phyloP scores from a whole-genome alignment of 139 green algal species.

The Chlamydomonas schloesseri region DNA sequence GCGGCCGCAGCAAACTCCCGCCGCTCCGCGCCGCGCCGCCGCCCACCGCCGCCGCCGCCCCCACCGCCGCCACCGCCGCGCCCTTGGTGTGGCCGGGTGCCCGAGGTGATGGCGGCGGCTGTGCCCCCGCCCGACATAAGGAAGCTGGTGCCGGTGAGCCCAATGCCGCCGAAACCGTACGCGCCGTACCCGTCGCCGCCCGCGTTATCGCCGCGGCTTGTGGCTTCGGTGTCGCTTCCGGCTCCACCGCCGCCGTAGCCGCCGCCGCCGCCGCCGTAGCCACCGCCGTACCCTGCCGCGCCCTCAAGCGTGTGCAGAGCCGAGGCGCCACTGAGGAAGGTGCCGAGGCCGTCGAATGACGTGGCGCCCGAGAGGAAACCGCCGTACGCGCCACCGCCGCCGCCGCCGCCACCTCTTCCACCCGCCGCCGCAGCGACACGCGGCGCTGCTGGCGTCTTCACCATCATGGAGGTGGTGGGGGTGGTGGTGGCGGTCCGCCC shows the following conservation, averaged over 20 bases:
- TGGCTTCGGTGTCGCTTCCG: neutral
- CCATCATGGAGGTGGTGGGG: no score
- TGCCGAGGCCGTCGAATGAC: conserved; percentile 14
- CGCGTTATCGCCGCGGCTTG: neutral
- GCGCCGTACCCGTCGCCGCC: no score
- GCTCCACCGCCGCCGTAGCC: no score
- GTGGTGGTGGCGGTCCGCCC: no score
- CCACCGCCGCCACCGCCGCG: neutral
- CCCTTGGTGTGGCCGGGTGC: no score
- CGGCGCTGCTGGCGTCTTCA: no score
- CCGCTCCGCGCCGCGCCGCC: neutral
- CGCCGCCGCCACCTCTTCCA: no score
- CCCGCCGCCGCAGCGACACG: neutral
- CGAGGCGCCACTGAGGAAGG: neutral
- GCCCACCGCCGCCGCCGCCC: neutral
- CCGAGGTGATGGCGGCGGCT: no score
- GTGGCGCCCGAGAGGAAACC: neutral
- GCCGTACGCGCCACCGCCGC: neutral
- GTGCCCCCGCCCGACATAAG: neutral
- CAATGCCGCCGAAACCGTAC: no score
- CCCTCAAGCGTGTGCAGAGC: neutral
- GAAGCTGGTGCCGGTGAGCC: neutral
- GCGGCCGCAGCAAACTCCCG: conserved; percentile 30
- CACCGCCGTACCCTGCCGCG: neutral
- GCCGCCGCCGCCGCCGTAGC: neutral